Evolutionary conservation across 176 grass and related monocot species (phyloP), one percentile per base, ranked within the genome.

Genomic region (Areca catechu): DNA sequence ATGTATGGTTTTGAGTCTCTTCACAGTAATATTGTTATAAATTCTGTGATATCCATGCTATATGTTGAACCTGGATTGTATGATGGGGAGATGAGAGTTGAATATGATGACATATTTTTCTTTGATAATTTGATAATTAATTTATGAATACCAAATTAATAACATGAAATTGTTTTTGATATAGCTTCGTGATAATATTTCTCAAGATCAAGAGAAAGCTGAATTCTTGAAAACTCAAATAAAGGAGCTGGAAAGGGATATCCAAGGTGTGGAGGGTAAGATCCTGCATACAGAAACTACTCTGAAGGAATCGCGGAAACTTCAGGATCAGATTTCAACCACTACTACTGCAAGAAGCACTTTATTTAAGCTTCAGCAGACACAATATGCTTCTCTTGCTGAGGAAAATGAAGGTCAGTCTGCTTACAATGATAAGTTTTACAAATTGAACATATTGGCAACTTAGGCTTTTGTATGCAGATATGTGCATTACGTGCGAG

Each of bases 341-440:
- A 76, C 68, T 56, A 49, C 83, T 71, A 63, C 91, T 19, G 52
- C 61, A 63, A 89, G 91, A 90, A 90, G 86, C 74, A 96, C 86
- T 49, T 71, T 74, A 51, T 84, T 82, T 69, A 72, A 58, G 20
- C 80, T 82, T 76, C 80, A 87, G 54, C 74, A 96, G 64, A 65
- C 63, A 68, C 80, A 87, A 12, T 82, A 82, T 90, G 63, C 61
- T 71, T 86, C 86, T 57, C 86, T 96, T 71, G 74, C 79, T 20
- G 91, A 96, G 73, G 91, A 96, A 74, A 96, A 96, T 74, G 86
- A 96, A 90, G 91, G 91, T 87, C 71, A 34, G 19, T 28, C 5
- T 28, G 52, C 14, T 7, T 17, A 66, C 24, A 19, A 15, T n/a
- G 3, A 66, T 66, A 66, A 53, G 24, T 7, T 27, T 24, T 15